These are phyloP conservation scores for Pseudoturritis turrita DNA, from an alignment of 345 rosid genomes.

Conservation along the genomic window DNA sequence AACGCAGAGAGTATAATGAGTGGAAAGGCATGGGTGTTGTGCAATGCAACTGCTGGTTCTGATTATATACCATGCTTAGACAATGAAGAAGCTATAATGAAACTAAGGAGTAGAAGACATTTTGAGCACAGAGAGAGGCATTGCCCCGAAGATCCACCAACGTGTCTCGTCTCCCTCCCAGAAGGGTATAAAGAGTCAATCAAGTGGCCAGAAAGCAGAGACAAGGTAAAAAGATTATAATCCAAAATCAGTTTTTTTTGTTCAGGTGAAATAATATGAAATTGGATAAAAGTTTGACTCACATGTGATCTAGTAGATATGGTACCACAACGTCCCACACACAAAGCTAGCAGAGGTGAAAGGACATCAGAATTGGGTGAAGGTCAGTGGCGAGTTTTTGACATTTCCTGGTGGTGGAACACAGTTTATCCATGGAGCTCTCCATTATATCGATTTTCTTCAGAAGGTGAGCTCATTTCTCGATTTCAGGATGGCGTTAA, in stretches of 20 bases:
- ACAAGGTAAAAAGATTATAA: constrained; percentile 74
- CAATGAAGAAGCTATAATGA: constrained; percentile 62
- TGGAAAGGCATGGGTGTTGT: constrained; percentile 66
- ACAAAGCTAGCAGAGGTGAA: constrained; percentile 68
- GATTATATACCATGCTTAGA: constrained; percentile 97
- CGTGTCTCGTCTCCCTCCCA: constrained; percentile 67
- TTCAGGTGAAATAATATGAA: not conserved
- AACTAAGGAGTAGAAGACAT: constrained; percentile 51
- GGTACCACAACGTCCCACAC: constrained; percentile 94
- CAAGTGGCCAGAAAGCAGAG: constrained; percentile 81
- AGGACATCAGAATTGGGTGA: constrained; percentile 97
- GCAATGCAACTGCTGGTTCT: constrained; percentile 69
- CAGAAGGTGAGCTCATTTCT: constrained; percentile 46
- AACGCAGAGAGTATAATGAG: constrained; percentile 18
- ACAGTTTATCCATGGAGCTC: constrained; percentile 94
- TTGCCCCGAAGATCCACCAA: constrained; percentile 79
- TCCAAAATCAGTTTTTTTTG: not conserved
- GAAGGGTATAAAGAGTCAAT: constrained; percentile 65
- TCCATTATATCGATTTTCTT: constrained; percentile 75
- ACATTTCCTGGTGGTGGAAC: constrained; percentile 98
- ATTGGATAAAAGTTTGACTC: not conserved
- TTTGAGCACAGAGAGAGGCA: constrained; percentile 93
- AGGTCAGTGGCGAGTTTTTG: constrained; percentile 85
- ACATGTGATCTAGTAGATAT: constrained; percentile 51
- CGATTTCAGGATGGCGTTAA: not conserved